phyloP scores from a whole-genome alignment of 805 yeast genomes.

The Starmera pachycereana region DNA sequence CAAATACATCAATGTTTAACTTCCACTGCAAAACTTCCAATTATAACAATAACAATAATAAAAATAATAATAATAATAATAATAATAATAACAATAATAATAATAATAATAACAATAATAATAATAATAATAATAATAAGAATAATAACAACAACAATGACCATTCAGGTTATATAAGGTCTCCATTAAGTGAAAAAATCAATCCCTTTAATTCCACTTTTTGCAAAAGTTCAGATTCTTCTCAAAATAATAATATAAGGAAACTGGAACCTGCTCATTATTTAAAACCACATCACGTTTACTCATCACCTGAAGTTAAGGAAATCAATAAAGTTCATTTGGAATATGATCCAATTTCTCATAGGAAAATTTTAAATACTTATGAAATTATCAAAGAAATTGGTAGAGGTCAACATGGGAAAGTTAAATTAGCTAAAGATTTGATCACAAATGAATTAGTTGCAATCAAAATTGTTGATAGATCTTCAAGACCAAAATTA shows the following conservation, averaged over 20 bases:
- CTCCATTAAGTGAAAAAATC: constrained; percentile 1
- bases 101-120: too few relatives aligned
- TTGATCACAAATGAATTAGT: constrained; percentile 51
- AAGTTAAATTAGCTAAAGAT: constrained; percentile 84
- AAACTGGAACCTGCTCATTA: constrained; percentile 12
- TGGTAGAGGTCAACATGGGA: constrained; percentile 98
- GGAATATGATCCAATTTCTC: constrained; percentile 82
- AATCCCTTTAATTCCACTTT: neutral
- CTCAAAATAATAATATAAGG: constrained; percentile 3
- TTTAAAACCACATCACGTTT: constrained; percentile 16
- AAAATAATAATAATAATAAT: too few relatives aligned
- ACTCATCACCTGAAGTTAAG: constrained; percentile 41
- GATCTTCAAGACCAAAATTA: constrained; percentile 47
- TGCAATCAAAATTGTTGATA: constrained; percentile 90
- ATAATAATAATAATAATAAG: too few relatives aligned
- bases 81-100: too few relatives aligned
- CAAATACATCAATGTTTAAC: constrained; percentile 11
- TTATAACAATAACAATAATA: too few relatives aligned
- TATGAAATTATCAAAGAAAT: constrained; percentile 82
- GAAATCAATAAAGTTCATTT: constrained; percentile 74
- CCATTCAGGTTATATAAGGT: neutral
- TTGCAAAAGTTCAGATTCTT: neutral
- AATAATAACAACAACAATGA: too few relatives aligned
- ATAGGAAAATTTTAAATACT: constrained; percentile 74
- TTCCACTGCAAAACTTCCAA: neutral